These are phyloP conservation scores for Karstenula rhodostoma DNA, from an alignment of 2,329 filamentous ascomycete genomes.

Conservation along the genomic window DNA sequence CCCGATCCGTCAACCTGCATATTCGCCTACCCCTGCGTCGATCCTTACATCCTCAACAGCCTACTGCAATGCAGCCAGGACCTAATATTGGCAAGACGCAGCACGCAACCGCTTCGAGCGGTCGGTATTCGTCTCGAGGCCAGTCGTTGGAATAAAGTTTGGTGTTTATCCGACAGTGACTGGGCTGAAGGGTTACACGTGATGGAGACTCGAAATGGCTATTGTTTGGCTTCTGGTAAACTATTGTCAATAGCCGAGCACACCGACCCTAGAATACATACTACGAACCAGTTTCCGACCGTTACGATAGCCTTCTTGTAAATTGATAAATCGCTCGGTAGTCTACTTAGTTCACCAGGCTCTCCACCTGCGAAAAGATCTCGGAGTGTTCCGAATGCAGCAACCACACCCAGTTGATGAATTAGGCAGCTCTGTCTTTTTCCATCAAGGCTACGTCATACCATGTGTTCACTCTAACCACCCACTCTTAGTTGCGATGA, in stretches of 20 bases:
- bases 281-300: not conserved
- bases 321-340: not conserved
- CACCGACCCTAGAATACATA: not conserved
- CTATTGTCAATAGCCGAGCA: not conserved
- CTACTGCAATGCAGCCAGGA: not conserved
- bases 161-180: constrained; percentile 1
- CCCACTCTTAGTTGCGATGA: not conserved
- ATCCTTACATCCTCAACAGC: constrained; percentile 6
- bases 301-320: not conserved
- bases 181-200: not conserved
- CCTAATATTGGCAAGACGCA: constrained; percentile 2
- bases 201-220: not conserved
- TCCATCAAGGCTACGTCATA: not conserved
- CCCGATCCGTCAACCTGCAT: constrained; percentile 8
- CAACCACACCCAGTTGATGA: no score
- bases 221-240: not conserved
- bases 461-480: not conserved
- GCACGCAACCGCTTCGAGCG: constrained; percentile 6
- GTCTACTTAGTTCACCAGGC: not conserved
- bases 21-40: constrained; percentile 10
- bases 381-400: not conserved
- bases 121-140: not conserved
- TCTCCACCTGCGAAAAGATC: not conserved
- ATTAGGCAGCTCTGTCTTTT: not conserved
- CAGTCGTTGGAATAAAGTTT: constrained; percentile 3